Percentiles rank a stretch among this genome's conserved stretches.
phyloP scores from a whole-genome alignment of 257 asterid genomes.

The Fraxinus excelsior region DNA sequence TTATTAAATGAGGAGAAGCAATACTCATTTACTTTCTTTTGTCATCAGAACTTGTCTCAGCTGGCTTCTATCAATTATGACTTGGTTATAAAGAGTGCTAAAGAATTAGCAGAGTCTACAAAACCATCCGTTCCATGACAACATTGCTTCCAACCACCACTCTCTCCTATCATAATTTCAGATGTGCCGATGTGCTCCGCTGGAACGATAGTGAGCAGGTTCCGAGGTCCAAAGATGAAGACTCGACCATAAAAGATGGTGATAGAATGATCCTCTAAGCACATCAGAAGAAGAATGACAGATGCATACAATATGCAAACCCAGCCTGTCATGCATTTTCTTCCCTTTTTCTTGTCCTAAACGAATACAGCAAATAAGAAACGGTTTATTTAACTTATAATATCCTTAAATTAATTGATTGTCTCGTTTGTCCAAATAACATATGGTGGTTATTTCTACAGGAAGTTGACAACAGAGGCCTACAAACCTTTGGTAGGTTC shows the following conservation, averaged over 20 bases:
- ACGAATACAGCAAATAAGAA: neutral
- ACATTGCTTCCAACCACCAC: neutral
- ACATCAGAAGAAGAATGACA: neutral
- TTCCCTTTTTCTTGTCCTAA: neutral
- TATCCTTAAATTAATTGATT: neutral
- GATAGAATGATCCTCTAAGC: neutral
- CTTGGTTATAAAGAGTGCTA: constrained; percentile 58
- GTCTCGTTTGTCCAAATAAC: no score
- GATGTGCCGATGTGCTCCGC: neutral
- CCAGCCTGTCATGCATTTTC: neutral
- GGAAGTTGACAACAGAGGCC: no score
- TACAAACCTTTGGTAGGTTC: no score
- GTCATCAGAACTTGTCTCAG: constrained; percentile 77
- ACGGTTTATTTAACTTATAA: neutral
- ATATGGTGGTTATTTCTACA: no score
- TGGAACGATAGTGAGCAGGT: neutral
- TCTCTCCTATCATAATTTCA: neutral
- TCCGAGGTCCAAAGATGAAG: neutral
- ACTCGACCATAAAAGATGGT: neutral
- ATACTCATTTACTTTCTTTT: neutral
- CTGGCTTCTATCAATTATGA: constrained; percentile 87
- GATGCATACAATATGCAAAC: neutral
- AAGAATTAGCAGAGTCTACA: constrained; percentile 50
- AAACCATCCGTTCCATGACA: constrained; percentile 30
- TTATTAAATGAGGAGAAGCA: neutral